These are phyloP conservation scores for Neocucurbitaria cava DNA, from an alignment of 2,329 filamentous ascomycete genomes.

Conservation along the genomic window DNA sequence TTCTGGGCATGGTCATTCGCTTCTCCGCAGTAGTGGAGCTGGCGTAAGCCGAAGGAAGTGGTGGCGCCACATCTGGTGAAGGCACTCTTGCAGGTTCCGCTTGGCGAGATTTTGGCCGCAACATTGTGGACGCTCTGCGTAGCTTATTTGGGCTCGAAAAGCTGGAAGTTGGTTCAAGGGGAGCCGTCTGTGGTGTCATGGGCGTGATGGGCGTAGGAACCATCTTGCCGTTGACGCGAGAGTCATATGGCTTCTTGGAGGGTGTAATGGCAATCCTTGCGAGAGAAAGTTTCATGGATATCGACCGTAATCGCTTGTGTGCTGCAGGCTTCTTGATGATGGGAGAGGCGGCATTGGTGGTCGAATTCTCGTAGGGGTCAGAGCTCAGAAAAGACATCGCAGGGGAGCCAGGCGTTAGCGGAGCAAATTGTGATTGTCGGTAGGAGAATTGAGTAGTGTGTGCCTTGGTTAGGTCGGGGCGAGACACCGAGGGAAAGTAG, in stretches of 20 bases:
- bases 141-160: slow-evolving; percentile 32
- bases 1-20: slow-evolving; percentile 22
- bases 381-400: slow-evolving; percentile 48
- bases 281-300: slow-evolving; percentile 47
- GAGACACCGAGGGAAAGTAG: slow-evolving; percentile 29
- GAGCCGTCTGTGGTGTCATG: slow-evolving; percentile 43
- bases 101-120: slow-evolving; percentile 35
- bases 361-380: slow-evolving; percentile 46
- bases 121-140: slow-evolving; percentile 40
- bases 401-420: slow-evolving; percentile 39
- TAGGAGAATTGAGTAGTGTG: slow-evolving; percentile 28
- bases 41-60: slow-evolving; percentile 23
- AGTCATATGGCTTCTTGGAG: slow-evolving; percentile 41
- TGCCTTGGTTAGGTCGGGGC: slow-evolving; percentile 20
- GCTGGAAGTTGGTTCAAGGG: slow-evolving; percentile 27
- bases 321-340: slow-evolving; percentile 44
- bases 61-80: slow-evolving; percentile 33
- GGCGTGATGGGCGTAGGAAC: slow-evolving; percentile 39
- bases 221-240: slow-evolving; percentile 31
- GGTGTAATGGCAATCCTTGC: slow-evolving; percentile 48
- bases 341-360: slow-evolving; percentile 37
- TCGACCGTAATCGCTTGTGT: slow-evolving; percentile 46
- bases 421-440: slow-evolving; percentile 26
- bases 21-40: slow-evolving; percentile 21
- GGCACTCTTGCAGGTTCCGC: slow-evolving; percentile 20